phyloP scores from a whole-genome alignment of 2,329 filamentous ascomycete species.

The Colletotrichum somersetense region DNA sequence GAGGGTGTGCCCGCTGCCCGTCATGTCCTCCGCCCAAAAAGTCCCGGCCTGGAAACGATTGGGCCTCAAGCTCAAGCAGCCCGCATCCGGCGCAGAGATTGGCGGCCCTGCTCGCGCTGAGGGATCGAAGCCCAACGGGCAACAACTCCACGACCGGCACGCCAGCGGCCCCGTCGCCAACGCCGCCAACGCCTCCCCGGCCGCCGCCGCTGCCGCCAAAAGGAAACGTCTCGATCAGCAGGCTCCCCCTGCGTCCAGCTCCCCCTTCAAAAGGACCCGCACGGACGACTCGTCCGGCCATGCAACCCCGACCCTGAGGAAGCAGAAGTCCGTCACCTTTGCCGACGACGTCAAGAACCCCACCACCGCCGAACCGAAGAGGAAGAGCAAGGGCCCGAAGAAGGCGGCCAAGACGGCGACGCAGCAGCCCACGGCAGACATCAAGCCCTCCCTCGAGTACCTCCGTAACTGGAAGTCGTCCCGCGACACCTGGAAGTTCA shows the following conservation, averaged over 20 bases:
- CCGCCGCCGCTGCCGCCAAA: conserved; percentile 43
- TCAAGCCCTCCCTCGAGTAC: conserved; percentile 79
- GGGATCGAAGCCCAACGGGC: conserved; percentile 46
- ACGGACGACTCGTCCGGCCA: conserved; percentile 36
- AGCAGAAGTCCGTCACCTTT: conserved; percentile 64
- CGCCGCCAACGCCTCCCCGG: conserved; percentile 28
- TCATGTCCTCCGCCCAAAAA: conserved; percentile 58
- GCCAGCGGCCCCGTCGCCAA: conserved; percentile 39
- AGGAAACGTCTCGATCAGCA: conserved; percentile 43
- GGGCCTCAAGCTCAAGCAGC: conserved; percentile 71
- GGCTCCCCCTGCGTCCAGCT: conserved; percentile 39
- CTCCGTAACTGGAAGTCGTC: conserved; percentile 80
- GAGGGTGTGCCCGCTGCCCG: conserved; percentile 47
- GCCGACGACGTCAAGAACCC: conserved; percentile 56
- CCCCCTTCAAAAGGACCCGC: conserved; percentile 49
- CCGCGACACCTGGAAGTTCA: conserved; percentile 89
- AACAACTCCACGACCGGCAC: conserved; percentile 41
- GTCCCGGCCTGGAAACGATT: conserved; percentile 73
- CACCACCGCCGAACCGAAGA: conserved; percentile 44
- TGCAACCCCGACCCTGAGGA: conserved; percentile 45
- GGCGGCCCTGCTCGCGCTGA: conserved; percentile 38
- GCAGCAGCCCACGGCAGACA: conserved; percentile 57
- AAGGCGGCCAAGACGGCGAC: conserved; percentile 53
- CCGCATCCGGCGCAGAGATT: conserved; percentile 44
- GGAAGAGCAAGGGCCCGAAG: conserved; percentile 49